Evolutionary conservation across 2,329 filamentous ascomycete genomes (phyloP).

Genomic region (Mycogone perniciosa): DNA sequence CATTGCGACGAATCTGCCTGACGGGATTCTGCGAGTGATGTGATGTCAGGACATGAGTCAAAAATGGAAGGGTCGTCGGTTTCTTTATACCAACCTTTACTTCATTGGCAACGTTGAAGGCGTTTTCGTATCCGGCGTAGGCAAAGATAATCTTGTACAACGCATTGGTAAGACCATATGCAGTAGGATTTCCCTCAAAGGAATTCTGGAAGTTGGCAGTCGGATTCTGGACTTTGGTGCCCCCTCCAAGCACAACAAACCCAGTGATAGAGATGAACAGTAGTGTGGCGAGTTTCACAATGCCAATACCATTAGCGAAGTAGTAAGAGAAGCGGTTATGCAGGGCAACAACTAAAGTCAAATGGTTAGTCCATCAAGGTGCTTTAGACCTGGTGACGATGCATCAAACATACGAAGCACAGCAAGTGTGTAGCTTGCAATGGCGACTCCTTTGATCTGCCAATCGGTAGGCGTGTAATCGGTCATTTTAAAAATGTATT

Average conservation of each 20-base stretch:
- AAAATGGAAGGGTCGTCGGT: background rate
- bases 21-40: slow-evolving; percentile 42
- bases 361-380: background rate
- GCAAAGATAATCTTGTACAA: slow-evolving; percentile 54
- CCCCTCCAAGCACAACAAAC: slow-evolving; percentile 49
- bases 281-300: slow-evolving; percentile 54
- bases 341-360: slow-evolving; percentile 33
- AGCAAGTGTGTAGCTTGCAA: slow-evolving; percentile 56
- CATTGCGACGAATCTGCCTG: slow-evolving; percentile 45
- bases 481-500: slow-evolving; percentile 55
- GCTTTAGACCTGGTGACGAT: background rate
- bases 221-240: slow-evolving; percentile 26
- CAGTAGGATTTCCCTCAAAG: slow-evolving; percentile 29
- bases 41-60: background rate
- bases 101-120: slow-evolving; percentile 57
- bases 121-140: slow-evolving; percentile 52
- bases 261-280: slow-evolving; percentile 58
- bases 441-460: slow-evolving; percentile 60
- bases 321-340: slow-evolving; percentile 53
- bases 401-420: slow-evolving; percentile 39
- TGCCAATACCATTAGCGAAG: slow-evolving; percentile 50
- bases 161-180: slow-evolving; percentile 37
- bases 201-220: slow-evolving; percentile 30
- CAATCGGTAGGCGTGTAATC: slow-evolving; percentile 47
- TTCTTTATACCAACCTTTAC: slow-evolving; percentile 15